Base-by-base conservation (phyloP, 805 yeast genomes). In the Candida glaebosa region DNA sequence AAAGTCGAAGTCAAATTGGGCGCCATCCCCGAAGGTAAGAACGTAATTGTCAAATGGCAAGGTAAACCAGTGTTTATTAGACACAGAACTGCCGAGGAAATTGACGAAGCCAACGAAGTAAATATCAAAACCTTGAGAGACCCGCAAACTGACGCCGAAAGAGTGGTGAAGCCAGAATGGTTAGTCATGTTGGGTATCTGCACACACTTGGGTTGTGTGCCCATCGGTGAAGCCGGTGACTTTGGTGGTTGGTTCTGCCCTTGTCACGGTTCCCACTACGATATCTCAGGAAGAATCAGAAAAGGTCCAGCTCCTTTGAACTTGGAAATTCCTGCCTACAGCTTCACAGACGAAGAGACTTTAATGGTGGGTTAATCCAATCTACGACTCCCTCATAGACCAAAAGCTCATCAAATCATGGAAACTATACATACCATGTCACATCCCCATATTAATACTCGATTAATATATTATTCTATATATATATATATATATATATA, bases 221-320 rank as follows among this genome's bases (percentile, higher is more conserved):
- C 99, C 56, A 93, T 93, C 62, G 99, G 99, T 67, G 98, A 93
- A 76, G 84, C 97, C 54, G 99, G 99, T 75, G 99, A 93, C 72
- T 93, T 80, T 59, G 98, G 97, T 68, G 99, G 99, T 68, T 93
- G 99, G 99, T 93, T 93, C 91, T 93, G 99, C 74, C 99, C 99
- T 53, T 93, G 99, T 78, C 99, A 95, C 79, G 99, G 99, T 81
- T 91, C 98, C 65, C 99, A 95, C 73, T 93, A 93, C 74, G 99
- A 93, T 75, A 95, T 95, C 75, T 90, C 97, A 51, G 99, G 99
- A 71, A 91, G 99, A 84, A 91, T 93, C 67, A 88, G 99, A 83
- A 91, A 82, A 77, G 99, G 99, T 58, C 99, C 99, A 58, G 99
- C 99, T 65, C 99, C 99, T 63, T 81, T 88, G 71, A 93, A 93